phyloP scores from a whole-genome alignment of 202 grass and related monocot species.

The Musa balbisiana region DNA sequence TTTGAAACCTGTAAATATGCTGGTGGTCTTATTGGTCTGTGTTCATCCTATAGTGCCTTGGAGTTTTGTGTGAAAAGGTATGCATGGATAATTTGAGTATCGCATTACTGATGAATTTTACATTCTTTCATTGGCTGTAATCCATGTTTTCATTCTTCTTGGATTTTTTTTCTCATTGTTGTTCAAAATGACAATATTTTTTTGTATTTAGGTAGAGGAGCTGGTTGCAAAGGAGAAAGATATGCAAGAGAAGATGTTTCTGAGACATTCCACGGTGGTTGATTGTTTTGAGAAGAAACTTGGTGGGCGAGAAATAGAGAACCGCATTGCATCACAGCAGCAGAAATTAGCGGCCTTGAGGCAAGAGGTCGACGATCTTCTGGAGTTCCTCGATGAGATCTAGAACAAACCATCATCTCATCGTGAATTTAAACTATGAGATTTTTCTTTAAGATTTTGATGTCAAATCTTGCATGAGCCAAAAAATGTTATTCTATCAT shows the following conservation, averaged over 20 bases:
- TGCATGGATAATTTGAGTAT: not conserved
- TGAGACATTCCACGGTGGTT: slow-evolving; percentile 79
- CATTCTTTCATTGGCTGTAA: not conserved
- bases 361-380: slow-evolving; percentile 66
- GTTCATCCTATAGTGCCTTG: not conserved
- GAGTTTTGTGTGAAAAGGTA: not conserved
- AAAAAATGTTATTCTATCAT: too few relatives aligned
- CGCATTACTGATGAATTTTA: not conserved
- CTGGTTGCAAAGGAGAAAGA: slow-evolving; percentile 74
- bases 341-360: slow-evolving; percentile 65
- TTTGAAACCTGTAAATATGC: too few relatives aligned
- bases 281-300: slow-evolving; percentile 94
- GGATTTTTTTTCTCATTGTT: not conserved
- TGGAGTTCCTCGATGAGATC: slow-evolving; percentile 71
- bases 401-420: slow-evolving; percentile 16
- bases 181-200: too few relatives aligned
- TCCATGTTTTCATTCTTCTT: not conserved
- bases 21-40: too few relatives aligned
- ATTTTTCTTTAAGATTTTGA: slow-evolving; percentile 6
- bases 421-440: not conserved
- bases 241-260: slow-evolving; percentile 85
- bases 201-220: slow-evolving; percentile 54
- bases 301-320: slow-evolving; percentile 66
- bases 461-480: too few relatives aligned
- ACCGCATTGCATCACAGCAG: slow-evolving; percentile 66